Conservation (phyloP, 805 yeast species). For the Barnettozyma sucrosica region DNA sequence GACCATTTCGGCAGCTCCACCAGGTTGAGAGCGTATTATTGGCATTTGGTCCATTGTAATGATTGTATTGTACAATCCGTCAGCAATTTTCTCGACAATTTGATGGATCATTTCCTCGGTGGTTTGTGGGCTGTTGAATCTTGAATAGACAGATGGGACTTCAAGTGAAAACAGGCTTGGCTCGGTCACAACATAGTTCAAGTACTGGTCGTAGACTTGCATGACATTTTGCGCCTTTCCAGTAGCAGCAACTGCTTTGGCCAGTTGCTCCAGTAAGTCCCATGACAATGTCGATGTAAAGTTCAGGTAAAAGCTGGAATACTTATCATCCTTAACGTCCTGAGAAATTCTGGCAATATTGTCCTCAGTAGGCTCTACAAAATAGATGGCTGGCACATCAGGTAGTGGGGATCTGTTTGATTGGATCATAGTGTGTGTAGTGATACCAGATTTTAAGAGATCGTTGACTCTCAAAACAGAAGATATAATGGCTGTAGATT, state of each 20-base stretch:
- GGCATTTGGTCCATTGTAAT: conserved; percentile 80
- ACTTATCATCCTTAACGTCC: conserved; percentile 70
- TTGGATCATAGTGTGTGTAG: conserved; percentile 74
- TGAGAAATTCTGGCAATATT: conserved; percentile 64
- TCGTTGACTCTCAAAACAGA: conserved; percentile 92
- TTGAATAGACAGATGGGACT: conserved; percentile 55
- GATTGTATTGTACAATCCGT: conserved; percentile 74
- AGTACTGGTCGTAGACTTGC: conserved; percentile 91
- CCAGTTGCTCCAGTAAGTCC: conserved; percentile 80
- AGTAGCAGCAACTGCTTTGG: conserved; percentile 67
- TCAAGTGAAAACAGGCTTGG: conserved; percentile 84
- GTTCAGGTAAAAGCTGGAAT: conserved; percentile 76
- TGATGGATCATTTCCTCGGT: conserved; percentile 68
- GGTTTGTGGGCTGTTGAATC: conserved; percentile 64
- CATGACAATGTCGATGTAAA: conserved; percentile 79
- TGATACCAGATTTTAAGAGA: conserved; percentile 81
- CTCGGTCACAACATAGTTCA: conserved; percentile 89
- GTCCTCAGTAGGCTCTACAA: conserved; percentile 78
- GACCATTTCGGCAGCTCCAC: conserved; percentile 93
- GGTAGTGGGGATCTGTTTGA: conserved; percentile 77
- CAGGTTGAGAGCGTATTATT: conserved; percentile 81
- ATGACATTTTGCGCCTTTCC: conserved; percentile 69
- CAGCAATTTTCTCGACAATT: conserved; percentile 65
- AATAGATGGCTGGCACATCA: conserved; percentile 92
- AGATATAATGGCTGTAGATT: conserved; percentile 80